Conservation (phyloP, 2,329 filamentous ascomycete species). For the Fusarium burgessii region DNA sequence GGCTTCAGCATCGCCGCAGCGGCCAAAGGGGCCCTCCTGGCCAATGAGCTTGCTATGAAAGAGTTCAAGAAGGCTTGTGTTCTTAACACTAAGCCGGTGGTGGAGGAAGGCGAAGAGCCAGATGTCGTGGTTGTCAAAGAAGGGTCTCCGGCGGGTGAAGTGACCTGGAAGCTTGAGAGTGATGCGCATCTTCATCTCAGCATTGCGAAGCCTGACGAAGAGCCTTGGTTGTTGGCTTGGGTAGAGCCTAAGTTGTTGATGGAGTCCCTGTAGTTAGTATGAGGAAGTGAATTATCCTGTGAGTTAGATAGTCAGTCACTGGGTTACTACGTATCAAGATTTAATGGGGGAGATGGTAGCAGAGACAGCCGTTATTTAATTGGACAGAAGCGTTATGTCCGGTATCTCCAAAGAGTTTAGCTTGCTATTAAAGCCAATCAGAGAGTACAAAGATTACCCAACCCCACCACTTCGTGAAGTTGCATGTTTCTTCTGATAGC, state of each 20-base stretch:
- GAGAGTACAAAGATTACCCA: too few relatives aligned
- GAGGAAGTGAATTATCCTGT: too few relatives aligned
- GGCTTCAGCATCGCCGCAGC: not conserved
- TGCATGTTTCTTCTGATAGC: too few relatives aligned
- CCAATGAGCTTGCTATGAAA: slow-evolving; percentile 7
- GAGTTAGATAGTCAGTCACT: too few relatives aligned
- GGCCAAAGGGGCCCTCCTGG: not conserved
- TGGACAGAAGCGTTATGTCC: too few relatives aligned
- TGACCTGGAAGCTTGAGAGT: not conserved
- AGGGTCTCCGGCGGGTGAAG: not conserved
- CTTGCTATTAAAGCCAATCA: accelerated
- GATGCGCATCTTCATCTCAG: not conserved
- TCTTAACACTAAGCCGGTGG: not conserved
- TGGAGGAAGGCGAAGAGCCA: not conserved
- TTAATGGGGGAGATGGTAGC: too few relatives aligned
- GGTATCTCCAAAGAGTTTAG: not conserved
- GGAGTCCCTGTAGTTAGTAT: not conserved
- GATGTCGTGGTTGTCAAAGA: not conserved
- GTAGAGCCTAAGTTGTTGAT: not conserved
- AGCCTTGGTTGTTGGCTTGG: not conserved
- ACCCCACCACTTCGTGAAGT: not conserved
- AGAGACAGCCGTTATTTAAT: too few relatives aligned
- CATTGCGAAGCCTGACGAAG: not conserved
- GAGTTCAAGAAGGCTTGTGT: not conserved
- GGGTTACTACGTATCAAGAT: too few relatives aligned